Base-by-base conservation (phyloP, 176 grass and related monocot genomes). In the Luzula sylvatica region DNA sequence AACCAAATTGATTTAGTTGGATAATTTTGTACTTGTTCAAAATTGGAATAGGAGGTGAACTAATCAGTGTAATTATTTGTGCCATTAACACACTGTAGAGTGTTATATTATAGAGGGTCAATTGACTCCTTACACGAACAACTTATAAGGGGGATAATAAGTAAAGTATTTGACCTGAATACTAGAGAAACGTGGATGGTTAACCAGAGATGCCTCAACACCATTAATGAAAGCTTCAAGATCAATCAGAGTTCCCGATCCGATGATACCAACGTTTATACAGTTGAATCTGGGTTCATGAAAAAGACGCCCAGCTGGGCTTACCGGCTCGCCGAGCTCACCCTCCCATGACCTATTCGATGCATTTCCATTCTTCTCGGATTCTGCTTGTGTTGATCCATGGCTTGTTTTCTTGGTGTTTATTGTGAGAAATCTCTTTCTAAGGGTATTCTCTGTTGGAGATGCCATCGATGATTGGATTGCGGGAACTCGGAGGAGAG, bases 171-270 rank as follows among this genome's bases (percentile, higher is more conserved):
- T 61, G 44, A 98, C 92, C 70, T 81, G 92, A 42, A 90, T 29
- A 73, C 92, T 98, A 55, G 55, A 86, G 74, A 98, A 98, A n/a
- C 81, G 72, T 1, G 81, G 85, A 76, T 98, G 92, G 41, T 55
- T 72, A 35, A 51, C 65, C 71, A 98, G 63, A 2, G 92, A 77
- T 14, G 58, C 81, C 44, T 65, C 58, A 14, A 98, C 54, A 26
- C 85, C 92, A 13, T 61, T 46, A 49, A 72, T 71, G 50, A 53
- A 20, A 45, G 59, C 21, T 40, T 40, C 75, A 32, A 80, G 0
- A 54, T 98, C 68, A 22, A 78, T 64, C 21, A 55, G 22, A 3
- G 59, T 17, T 38, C 65, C 81, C 0, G 58, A 25, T 3, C 85
- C 92, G 29, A 98, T 58, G 14, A 72, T 38, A 16, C 77, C 77